A percentile compares a stretch with the other conserved stretches of the same genome.
Evolutionary conservation across 108 stramenopile species (phyloP).

Genomic region (Skeletonema menzelii): DNA sequence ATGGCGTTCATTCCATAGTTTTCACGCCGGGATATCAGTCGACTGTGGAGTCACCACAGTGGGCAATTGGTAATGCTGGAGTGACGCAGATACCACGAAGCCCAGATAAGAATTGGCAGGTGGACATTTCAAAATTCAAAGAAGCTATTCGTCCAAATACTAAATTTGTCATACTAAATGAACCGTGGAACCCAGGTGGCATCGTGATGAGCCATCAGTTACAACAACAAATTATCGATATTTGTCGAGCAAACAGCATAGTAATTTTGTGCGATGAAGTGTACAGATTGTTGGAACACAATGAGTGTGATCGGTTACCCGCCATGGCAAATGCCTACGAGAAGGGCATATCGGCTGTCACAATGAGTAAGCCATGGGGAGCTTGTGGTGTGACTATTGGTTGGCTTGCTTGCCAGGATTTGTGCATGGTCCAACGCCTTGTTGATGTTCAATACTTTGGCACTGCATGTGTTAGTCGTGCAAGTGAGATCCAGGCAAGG

Average conservation of each 20-base stretch:
- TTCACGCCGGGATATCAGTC: conserved; percentile 85
- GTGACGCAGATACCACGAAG: conserved; percentile 53
- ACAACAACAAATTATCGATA: conserved; percentile 53
- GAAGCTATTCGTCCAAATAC: conserved; percentile 61
- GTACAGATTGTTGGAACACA: conserved; percentile 77
- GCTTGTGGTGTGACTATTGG: conserved; percentile 79
- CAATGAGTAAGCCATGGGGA: conserved; percentile 83
- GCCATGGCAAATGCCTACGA: conserved; percentile 71
- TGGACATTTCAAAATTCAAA: conserved; percentile 50
- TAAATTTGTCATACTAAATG: conserved; percentile 65
- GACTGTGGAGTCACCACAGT: conserved; percentile 56
- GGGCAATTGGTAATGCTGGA: conserved; percentile 44
- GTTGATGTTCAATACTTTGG: conserved; percentile 76
- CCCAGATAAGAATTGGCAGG: conserved; percentile 62
- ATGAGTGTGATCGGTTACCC: conserved; percentile 43
- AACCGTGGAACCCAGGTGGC: conserved; percentile 85
- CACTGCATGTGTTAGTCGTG: conserved; percentile 65
- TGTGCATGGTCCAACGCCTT: conserved; percentile 47
- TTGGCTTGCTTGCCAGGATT: conserved; percentile 66
- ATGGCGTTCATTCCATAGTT: conserved; percentile 62
- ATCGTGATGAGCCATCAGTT: conserved; percentile 52
- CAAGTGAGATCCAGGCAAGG: conserved; percentile 70
- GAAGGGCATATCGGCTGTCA: conserved; percentile 61
- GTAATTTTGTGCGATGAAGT: conserved; percentile 74
- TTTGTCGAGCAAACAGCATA: conserved; percentile 51